Evolutionary conservation across 2,329 filamentous ascomycete species (phyloP).

Genomic region (Fusarium siculi): DNA sequence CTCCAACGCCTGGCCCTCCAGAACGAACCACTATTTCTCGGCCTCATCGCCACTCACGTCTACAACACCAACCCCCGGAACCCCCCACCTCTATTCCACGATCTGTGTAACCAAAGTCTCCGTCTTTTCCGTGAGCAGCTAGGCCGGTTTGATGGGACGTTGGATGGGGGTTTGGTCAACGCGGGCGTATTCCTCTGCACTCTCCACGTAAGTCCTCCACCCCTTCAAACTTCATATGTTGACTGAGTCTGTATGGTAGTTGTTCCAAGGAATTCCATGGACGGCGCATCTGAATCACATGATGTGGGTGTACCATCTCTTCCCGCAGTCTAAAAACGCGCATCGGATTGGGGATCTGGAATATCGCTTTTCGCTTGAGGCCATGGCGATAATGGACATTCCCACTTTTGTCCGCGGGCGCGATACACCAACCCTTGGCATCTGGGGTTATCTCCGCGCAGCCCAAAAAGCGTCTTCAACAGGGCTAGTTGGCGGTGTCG

Average conservation of each 20-base stretch:
- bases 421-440: slow-evolving; percentile 10
- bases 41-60: slow-evolving; percentile 22
- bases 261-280: slow-evolving; percentile 34
- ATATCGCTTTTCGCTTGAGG: slow-evolving; percentile 14
- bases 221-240: not conserved
- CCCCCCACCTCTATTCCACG: slow-evolving; percentile 6
- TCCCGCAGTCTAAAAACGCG: slow-evolving; percentile 7
- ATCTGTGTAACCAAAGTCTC: slow-evolving; percentile 21
- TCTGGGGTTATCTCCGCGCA: slow-evolving; percentile 19
- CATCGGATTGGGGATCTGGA: not conserved
- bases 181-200: slow-evolving; percentile 30
- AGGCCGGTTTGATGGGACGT: not conserved
- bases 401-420: slow-evolving; percentile 35
- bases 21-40: slow-evolving; percentile 20
- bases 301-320: slow-evolving; percentile 30
- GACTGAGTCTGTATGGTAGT: not conserved
- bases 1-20: not conserved
- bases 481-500: slow-evolving; percentile 20
- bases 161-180: slow-evolving; percentile 7
- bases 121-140: slow-evolving; percentile 22
- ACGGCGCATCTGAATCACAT: slow-evolving; percentile 25
- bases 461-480: not conserved
- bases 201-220: slow-evolving; percentile 6
- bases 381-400: slow-evolving; percentile 37
- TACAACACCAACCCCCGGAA: slow-evolving; percentile 14